These are phyloP conservation scores for Hanseniaspora gamundiae DNA, from an alignment of 1,139 yeast species.

Conservation along the genomic window DNA sequence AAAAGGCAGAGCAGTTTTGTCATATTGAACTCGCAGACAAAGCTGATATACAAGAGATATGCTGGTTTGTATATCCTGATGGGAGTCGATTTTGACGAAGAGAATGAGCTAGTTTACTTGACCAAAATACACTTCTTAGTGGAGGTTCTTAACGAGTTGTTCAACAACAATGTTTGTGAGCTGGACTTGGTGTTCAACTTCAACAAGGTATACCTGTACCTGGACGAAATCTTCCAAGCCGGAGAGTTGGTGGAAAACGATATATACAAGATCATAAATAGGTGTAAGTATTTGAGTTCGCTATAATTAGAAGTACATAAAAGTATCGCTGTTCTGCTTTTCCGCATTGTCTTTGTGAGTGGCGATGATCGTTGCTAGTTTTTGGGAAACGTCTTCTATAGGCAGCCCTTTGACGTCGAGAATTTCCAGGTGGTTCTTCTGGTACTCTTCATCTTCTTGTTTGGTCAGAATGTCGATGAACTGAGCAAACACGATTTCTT, in stretches of 20 bases:
- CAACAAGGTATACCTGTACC: conserved; percentile 53
- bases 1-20: conserved; percentile 72
- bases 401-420: conserved; percentile 48
- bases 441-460: conserved; percentile 14
- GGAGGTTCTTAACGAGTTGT: conserved; percentile 75
- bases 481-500: conserved; percentile 47
- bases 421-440: conserved; percentile 29
- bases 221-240: conserved; percentile 67
- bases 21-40: conserved; percentile 52
- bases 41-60: conserved; percentile 76
- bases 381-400: conserved; percentile 41
- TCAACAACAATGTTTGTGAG: conserved; percentile 83
- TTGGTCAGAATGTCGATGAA: conserved; percentile 39
- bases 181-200: conserved; percentile 78
- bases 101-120: conserved; percentile 63
- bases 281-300: conserved; percentile 40
- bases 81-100: conserved; percentile 60
- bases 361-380: neutral
- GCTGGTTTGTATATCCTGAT: conserved; percentile 85
- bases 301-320: conserved; percentile 23
- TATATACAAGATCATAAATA: conserved; percentile 41
- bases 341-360: too few relatives aligned
- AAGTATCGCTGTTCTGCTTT: neutral
- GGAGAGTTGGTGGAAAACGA: conserved; percentile 73
- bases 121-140: conserved; percentile 84